phyloP scores from a whole-genome alignment of 306 rosid species.

The Clitoria ternatea region DNA sequence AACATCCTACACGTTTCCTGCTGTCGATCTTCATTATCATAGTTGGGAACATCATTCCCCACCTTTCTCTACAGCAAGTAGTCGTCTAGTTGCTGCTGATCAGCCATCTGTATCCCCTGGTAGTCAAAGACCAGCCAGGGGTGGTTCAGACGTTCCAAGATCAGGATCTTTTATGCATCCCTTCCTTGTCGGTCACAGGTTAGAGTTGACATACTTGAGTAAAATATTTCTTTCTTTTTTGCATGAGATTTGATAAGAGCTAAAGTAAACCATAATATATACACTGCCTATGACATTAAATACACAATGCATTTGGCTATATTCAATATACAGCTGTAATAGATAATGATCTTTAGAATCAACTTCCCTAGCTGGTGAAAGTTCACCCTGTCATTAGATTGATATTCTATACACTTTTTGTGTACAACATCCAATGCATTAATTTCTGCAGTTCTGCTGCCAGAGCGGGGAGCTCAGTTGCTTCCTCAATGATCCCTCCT shows the following conservation, averaged over 20 bases:
- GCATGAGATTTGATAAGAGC: neutral
- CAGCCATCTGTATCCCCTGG: slow-evolving; percentile 60
- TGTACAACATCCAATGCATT: slow-evolving; percentile 4
- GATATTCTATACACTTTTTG: slow-evolving; percentile 6
- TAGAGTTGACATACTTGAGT: neutral
- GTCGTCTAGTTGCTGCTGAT: slow-evolving; percentile 59
- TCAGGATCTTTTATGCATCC: slow-evolving; percentile 83
- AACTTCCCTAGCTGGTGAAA: neutral
- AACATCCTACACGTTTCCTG: slow-evolving; percentile 79
- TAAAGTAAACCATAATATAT: neutral
- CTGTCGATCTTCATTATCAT: slow-evolving; percentile 83
- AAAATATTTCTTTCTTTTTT: neutral
- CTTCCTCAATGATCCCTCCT: slow-evolving; percentile 89
- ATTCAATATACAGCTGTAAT: neutral
- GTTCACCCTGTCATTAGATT: neutral
- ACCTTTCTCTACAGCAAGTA: slow-evolving; percentile 65
- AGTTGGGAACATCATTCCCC: slow-evolving; percentile 89
- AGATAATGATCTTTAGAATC: neutral
- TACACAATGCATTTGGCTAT: neutral
- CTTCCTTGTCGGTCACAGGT: slow-evolving; percentile 85
- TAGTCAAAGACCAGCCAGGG: slow-evolving; percentile 73
- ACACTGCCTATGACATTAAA: neutral
- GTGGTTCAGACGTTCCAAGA: slow-evolving; percentile 63
- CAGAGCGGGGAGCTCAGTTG: slow-evolving; percentile 81
- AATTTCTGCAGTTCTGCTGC: slow-evolving; percentile 68